Conservation (phyloP, 2,329 filamentous ascomycete species). For the Ophiostoma quercus region DNA sequence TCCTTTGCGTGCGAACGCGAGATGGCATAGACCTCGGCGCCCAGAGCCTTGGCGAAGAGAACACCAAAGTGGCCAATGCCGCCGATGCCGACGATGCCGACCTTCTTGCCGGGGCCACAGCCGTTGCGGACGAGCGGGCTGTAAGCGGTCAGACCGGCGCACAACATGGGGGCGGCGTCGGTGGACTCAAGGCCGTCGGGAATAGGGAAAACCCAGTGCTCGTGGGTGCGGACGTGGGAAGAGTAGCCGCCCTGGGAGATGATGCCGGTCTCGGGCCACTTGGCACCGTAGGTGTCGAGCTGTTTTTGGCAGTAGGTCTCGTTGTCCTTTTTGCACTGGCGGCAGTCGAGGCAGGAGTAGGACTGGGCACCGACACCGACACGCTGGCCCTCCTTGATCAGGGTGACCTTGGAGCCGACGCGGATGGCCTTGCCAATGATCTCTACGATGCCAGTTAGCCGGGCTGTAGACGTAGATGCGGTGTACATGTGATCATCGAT, state of each 20-base stretch:
- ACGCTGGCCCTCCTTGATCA: conserved; percentile 55
- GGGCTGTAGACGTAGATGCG: not conserved
- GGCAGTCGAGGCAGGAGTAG: conserved; percentile 59
- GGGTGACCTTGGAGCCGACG: conserved; percentile 59
- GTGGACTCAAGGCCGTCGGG: conserved; percentile 61
- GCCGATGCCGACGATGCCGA: conserved; percentile 68
- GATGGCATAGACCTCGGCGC: conserved; percentile 58
- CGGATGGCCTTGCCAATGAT: conserved; percentile 64
- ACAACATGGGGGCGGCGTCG: conserved; percentile 73
- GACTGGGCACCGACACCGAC: conserved; percentile 66
- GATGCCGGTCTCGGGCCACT: conserved; percentile 45
- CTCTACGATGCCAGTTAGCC: conserved; percentile 40
- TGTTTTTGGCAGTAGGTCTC: conserved; percentile 63
- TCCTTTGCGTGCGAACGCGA: conserved; percentile 57
- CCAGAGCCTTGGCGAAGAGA: conserved; percentile 63
- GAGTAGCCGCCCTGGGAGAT: conserved; percentile 55
- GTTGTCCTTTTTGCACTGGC: conserved; percentile 60
- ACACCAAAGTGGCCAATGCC: conserved; percentile 68
- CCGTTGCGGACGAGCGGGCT: conserved; percentile 72
- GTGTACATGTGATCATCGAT: not conserved
- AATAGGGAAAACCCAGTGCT: conserved; percentile 72
- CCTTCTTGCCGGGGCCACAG: conserved; percentile 70
- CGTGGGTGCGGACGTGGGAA: conserved; percentile 49
- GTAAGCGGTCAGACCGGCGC: conserved; percentile 76
- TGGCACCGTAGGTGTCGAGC: conserved; percentile 55